Evolutionary conservation across 257 asterid genomes (phyloP).

Genomic region (Handroanthus guayacan): DNA sequence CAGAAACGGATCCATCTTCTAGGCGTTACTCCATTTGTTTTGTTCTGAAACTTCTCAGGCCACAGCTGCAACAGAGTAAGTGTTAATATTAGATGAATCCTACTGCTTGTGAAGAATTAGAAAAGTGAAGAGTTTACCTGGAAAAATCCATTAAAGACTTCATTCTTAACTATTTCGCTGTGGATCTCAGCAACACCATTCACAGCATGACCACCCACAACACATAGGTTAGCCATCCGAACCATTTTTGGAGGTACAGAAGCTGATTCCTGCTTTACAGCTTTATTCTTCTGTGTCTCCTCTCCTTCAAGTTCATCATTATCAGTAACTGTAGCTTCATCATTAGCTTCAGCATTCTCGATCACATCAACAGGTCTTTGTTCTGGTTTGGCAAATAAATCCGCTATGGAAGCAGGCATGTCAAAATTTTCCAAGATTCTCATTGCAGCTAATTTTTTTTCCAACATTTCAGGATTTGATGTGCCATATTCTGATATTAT

Average conservation of each 20-base stretch:
- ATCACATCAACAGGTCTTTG: conserved; percentile 39
- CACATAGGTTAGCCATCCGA: conserved; percentile 88
- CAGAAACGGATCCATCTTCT: conserved; percentile 89
- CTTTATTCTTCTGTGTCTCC: conserved; percentile 39
- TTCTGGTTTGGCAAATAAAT: conserved; percentile 50
- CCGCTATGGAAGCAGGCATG: conserved; percentile 62
- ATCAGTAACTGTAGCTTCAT: conserved; percentile 38
- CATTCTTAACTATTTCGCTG: conserved; percentile 80
- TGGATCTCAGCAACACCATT: conserved; percentile 93
- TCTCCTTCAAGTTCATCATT: conserved; percentile 51
- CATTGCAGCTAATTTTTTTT: conserved; percentile 63
- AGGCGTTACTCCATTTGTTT: conserved; percentile 92
- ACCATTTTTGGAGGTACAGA: conserved; percentile 67
- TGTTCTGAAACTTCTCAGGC: conserved; percentile 88
- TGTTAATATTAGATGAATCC: conserved; percentile 26
- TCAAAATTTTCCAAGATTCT: conserved; percentile 85
- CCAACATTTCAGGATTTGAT: conserved; percentile 58
- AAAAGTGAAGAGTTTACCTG: conserved; percentile 51
- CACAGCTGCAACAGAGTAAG: conserved; percentile 59
- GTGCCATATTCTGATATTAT: conserved; percentile 69
- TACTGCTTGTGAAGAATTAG: conserved; percentile 28
- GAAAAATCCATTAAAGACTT: conserved; percentile 79
- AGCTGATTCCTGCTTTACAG: conserved; percentile 43
- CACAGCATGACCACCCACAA: conserved; percentile 88
- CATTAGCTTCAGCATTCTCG: conserved; percentile 39